Conservation (phyloP, 2,329 filamentous ascomycete genomes). For the Nemania diffusa region DNA sequence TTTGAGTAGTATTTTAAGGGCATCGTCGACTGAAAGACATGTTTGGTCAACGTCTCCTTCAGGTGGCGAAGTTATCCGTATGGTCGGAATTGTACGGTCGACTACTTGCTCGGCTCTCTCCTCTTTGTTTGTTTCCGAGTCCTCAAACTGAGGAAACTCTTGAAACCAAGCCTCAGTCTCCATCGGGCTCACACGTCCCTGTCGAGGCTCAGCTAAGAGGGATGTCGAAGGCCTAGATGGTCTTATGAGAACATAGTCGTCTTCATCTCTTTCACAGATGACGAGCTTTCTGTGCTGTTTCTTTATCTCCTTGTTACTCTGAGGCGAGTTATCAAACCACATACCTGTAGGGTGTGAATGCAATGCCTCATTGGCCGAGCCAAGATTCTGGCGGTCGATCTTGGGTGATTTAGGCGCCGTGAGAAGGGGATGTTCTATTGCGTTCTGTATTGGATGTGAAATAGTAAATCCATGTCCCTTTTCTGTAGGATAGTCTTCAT, state of each 20-base stretch:
- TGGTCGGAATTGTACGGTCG: conserved; percentile 16
- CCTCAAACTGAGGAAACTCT: conserved; percentile 32
- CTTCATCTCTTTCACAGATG: neutral
- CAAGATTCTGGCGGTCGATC: conserved; percentile 31
- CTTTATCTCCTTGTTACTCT: conserved; percentile 11
- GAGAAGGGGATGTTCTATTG: neutral
- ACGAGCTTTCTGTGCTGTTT: conserved; percentile 1
- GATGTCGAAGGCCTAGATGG: neutral
- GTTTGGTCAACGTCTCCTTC: conserved; percentile 13
- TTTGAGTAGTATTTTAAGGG: neutral
- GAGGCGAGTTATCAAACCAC: conserved; percentile 3
- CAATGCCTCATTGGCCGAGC: conserved; percentile 37
- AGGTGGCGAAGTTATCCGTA: conserved; percentile 29
- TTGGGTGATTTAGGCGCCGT: conserved; percentile 2
- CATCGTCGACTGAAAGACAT: conserved; percentile 6
- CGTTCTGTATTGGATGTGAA: neutral
- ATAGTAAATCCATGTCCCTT: neutral
- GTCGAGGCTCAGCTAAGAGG: conserved; percentile 29
- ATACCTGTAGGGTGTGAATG: conserved; percentile 37
- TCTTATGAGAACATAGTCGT: neutral
- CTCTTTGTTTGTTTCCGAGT: conserved; percentile 15
- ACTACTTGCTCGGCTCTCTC: neutral
- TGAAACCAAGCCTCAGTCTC: conserved; percentile 10
- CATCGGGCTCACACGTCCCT: conserved; percentile 22
- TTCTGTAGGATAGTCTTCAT: neutral